phyloP scores from a whole-genome alignment of 495 filamentous ascomycete species.

The Penicillium roqueforti region DNA sequence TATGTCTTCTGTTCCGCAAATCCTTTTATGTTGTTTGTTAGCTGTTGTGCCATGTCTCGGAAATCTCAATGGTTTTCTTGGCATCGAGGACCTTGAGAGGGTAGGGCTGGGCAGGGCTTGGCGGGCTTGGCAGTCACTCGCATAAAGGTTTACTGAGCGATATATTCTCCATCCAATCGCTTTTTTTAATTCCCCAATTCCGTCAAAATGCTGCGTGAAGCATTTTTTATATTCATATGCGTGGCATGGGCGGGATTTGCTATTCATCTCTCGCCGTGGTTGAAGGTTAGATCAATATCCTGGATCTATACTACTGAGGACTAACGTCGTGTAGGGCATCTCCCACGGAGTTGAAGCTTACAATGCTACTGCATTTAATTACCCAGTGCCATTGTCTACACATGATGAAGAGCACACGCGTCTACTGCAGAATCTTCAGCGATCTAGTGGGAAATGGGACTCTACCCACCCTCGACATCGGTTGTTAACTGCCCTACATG shows the following conservation, averaged over 20 bases:
- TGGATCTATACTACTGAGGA: not conserved
- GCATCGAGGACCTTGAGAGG: not conserved
- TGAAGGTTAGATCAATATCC: not conserved
- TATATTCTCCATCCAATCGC: not conserved
- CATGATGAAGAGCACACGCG: slow-evolving; percentile 10
- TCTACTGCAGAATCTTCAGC: slow-evolving; percentile 13
- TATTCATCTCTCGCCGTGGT: not conserved
- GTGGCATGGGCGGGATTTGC: slow-evolving; percentile 1
- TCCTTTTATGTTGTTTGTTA: not conserved
- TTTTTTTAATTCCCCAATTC: not conserved
- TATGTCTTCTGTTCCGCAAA: too few relatives aligned
- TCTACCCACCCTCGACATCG: slow-evolving; percentile 20
- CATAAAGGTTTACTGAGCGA: not conserved
- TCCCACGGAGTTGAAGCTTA: not conserved
- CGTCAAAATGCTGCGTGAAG: not conserved
- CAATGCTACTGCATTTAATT: not conserved
- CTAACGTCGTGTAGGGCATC: not conserved
- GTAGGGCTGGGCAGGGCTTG: not conserved
- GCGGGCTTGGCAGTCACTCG: not conserved
- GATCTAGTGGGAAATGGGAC: slow-evolving; percentile 15
- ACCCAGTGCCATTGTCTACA: not conserved
- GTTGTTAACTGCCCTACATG: slow-evolving; percentile 20
- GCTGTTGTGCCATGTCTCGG: not conserved
- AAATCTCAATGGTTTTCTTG: not conserved
- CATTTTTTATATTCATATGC: not conserved